Percentiles rank a stretch among this genome's conserved stretches.
phyloP scores from a whole-genome alignment of 371 early-diverging fungal genomes.

The Apophysomyces elegans region DNA sequence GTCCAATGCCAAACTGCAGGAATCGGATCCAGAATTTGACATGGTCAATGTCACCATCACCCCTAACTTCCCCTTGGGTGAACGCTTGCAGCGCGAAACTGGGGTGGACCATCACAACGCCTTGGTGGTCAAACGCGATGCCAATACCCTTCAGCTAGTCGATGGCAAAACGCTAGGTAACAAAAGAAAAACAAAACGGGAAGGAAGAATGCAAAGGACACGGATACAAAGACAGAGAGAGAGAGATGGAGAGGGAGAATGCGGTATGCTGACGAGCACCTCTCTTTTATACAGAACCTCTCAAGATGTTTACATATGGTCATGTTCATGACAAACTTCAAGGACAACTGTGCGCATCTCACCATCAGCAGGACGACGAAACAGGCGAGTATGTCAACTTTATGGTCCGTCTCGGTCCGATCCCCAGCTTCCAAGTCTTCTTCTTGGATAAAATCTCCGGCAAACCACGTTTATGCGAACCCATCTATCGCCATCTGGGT shows the following conservation, averaged over 20 bases:
- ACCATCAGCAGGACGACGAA: slow-evolving; percentile 54
- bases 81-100: slow-evolving; percentile 33
- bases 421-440: slow-evolving; percentile 47
- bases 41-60: slow-evolving; percentile 68
- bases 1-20: slow-evolving; percentile 31
- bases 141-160: slow-evolving; percentile 63
- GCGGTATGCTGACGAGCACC: neutral
- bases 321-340: slow-evolving; percentile 52
- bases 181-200: too few species aligned
- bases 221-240: too few species aligned
- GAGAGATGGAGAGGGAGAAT: too few species aligned
- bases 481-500: slow-evolving; percentile 51
- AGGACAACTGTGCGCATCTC: slow-evolving; percentile 55
- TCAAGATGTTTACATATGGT: slow-evolving; percentile 54
- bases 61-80: slow-evolving; percentile 62
- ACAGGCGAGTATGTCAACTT: slow-evolving; percentile 57
- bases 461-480: slow-evolving; percentile 35
- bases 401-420: slow-evolving; percentile 49
- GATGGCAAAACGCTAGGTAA: slow-evolving; percentile 50
- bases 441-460: slow-evolving; percentile 23
- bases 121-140: slow-evolving; percentile 57
- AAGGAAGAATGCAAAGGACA: too few species aligned
- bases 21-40: slow-evolving; percentile 52
- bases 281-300: slow-evolving; percentile 38
- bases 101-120: slow-evolving; percentile 44